phyloP scores from a whole-genome alignment of 2,329 filamentous ascomycete species.

The Penicillium sp. region DNA sequence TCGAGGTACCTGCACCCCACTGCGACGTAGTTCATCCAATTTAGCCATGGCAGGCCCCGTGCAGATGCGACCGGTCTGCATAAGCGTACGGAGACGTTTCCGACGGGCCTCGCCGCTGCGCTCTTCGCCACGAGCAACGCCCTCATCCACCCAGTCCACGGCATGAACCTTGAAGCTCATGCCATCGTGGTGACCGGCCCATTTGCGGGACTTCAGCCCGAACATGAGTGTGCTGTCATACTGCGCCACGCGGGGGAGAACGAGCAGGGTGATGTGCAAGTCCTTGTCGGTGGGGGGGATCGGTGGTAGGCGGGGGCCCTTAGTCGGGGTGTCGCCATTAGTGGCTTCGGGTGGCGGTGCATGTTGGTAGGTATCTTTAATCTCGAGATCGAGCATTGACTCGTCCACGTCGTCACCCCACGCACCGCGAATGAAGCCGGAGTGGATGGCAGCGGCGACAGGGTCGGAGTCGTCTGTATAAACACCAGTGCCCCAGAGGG shows the following conservation, averaged over 20 bases:
- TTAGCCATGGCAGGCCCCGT: slow-evolving; percentile 41
- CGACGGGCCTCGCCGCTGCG: slow-evolving; percentile 49
- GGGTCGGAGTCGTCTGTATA: slow-evolving; percentile 97
- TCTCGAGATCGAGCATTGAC: slow-evolving; percentile 60
- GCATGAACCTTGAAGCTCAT: slow-evolving; percentile 83
- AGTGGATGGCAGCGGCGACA: slow-evolving; percentile 87
- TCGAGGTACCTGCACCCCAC: slow-evolving; percentile 33
- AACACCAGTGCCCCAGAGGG: slow-evolving; percentile 89
- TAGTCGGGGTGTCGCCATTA: slow-evolving; percentile 15
- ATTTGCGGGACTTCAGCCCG: slow-evolving; percentile 79
- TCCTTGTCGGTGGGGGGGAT: slow-evolving; percentile 68
- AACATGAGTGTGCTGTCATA: slow-evolving; percentile 75
- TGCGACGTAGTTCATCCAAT: slow-evolving; percentile 36
- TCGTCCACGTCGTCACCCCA: slow-evolving; percentile 78
- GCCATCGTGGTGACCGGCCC: slow-evolving; percentile 76
- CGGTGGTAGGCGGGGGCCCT: slow-evolving; percentile 39
- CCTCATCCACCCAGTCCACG: slow-evolving; percentile 82
- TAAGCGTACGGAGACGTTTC: slow-evolving; percentile 49
- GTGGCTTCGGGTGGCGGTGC: slow-evolving; percentile 41
- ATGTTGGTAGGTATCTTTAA: slow-evolving; percentile 49
- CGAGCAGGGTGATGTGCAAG: slow-evolving; percentile 79
- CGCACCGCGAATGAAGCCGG: slow-evolving; percentile 86
- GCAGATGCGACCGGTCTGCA: slow-evolving; percentile 45
- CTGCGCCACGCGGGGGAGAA: slow-evolving; percentile 74
- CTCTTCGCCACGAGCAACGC: slow-evolving; percentile 49